Percentiles rank a stretch among this genome's conserved stretches.
These are phyloP conservation scores for Eucalyptus curtisii DNA, from an alignment of 345 rosid species.

Conservation along the genomic window DNA sequence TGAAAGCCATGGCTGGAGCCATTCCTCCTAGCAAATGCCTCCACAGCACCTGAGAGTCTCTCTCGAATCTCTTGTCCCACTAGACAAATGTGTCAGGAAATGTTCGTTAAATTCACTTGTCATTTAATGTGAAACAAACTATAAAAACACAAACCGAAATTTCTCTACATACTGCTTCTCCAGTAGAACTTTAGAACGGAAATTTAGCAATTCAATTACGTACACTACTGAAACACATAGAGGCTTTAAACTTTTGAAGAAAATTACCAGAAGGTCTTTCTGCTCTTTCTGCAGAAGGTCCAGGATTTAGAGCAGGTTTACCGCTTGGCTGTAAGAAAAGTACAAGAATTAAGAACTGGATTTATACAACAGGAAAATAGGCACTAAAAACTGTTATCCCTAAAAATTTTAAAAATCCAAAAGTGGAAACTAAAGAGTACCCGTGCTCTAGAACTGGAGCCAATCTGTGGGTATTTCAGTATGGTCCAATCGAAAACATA, in stretches of 20 bases:
- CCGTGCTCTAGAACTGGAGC: constrained; percentile 68
- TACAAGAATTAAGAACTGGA: not conserved
- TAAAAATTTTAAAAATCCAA: not conserved
- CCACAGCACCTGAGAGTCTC: constrained; percentile 74
- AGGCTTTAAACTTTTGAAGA: not conserved
- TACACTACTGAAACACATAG: not conserved
- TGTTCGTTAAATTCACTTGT: not conserved
- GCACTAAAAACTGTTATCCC: not conserved
- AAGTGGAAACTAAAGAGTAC: constrained; percentile 21
- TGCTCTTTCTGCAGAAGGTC: constrained; percentile 57
- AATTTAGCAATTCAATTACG: not conserved
- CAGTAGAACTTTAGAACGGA: not conserved
- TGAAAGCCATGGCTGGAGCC: constrained; percentile 39
- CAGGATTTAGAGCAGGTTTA: constrained; percentile 49
- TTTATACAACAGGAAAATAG: not conserved
- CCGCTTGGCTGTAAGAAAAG: constrained; percentile 24
- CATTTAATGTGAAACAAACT: not conserved
- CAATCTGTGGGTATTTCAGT: constrained; percentile 72
- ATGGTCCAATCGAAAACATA: constrained; percentile 95
- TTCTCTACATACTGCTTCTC: not conserved
- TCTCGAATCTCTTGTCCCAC: constrained; percentile 81
- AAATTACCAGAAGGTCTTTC: constrained; percentile 67
- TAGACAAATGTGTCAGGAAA: not conserved
- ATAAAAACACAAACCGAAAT: not conserved
- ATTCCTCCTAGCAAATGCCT: constrained; percentile 65